Evolutionary conservation across 305 asterid species (phyloP).

Genomic region (Solanum chacoense): DNA sequence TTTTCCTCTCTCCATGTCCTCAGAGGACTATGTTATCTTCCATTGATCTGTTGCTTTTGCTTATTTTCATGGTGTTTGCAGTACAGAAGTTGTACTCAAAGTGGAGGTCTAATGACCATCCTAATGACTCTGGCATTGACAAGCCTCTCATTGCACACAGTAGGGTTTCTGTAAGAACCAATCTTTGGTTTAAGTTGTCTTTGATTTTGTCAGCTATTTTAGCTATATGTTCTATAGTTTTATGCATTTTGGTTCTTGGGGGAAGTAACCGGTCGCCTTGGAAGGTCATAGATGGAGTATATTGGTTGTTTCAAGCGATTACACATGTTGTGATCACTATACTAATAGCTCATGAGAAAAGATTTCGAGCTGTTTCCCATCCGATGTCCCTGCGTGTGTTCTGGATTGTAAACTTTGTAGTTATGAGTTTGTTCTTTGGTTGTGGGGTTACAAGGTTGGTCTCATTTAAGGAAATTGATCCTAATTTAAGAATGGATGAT

Average conservation of each 20-base stretch:
- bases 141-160: conserved; percentile 40
- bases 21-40: conserved; percentile 54
- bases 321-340: conserved; percentile 33
- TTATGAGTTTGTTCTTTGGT: conserved; percentile 37
- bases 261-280: conserved; percentile 18
- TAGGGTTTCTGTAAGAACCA: conserved; percentile 23
- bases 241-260: conserved; percentile 33
- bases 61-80: conserved; percentile 28
- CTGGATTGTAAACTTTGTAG: conserved; percentile 46
- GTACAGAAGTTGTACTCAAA: conserved; percentile 40
- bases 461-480: conserved; percentile 24
- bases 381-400: conserved; percentile 50
- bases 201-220: conserved; percentile 25
- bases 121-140: conserved; percentile 26
- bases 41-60: conserved; percentile 41
- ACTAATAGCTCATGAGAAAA: conserved; percentile 58
- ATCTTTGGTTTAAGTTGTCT: conserved; percentile 42
- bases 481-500: conserved; percentile 44
- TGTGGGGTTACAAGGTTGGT: conserved; percentile 38
- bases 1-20: conserved; percentile 68
- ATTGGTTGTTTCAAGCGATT: conserved; percentile 56
- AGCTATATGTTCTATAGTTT: conserved; percentile 24
- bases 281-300: conserved; percentile 38
- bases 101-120: conserved; percentile 12
- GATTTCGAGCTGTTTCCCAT: conserved; percentile 42